A percentile compares a stretch with the other conserved stretches of the same genome.
phyloP scores from a whole-genome alignment of 2,329 filamentous ascomycete genomes.

The Botrytis galanthina region DNA sequence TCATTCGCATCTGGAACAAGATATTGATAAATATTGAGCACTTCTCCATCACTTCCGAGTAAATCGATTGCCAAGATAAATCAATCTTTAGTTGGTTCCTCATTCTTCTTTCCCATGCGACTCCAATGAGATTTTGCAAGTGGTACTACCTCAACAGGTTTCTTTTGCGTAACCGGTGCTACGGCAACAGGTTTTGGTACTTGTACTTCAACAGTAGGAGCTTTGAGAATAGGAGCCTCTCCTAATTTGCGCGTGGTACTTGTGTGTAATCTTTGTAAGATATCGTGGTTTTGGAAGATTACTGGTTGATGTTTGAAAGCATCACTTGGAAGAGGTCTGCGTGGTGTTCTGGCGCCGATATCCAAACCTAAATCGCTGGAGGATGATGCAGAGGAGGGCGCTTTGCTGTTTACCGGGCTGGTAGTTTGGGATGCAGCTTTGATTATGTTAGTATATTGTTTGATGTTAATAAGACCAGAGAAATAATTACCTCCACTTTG shows the following conservation, averaged over 20 bases:
- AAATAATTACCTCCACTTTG: slow-evolving; percentile 34
- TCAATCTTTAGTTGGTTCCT: not conserved
- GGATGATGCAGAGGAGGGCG: slow-evolving; percentile 16
- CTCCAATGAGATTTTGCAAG: not conserved
- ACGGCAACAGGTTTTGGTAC: not conserved
- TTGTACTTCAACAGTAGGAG: not conserved
- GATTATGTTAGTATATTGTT: not conserved
- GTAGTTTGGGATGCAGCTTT: slow-evolving; percentile 29
- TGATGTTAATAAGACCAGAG: not conserved
- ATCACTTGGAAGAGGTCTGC: slow-evolving; percentile 15
- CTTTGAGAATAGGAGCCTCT: slow-evolving; percentile 32
- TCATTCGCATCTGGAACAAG: not conserved
- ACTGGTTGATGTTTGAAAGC: slow-evolving; percentile 29
- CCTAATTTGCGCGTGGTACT: slow-evolving; percentile 38
- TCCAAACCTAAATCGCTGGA: slow-evolving; percentile 31
- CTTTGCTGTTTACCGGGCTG: slow-evolving; percentile 31
- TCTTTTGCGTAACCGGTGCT: not conserved
- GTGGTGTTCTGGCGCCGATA: slow-evolving; percentile 21
- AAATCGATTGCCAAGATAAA: not conserved
- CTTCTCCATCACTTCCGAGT: not conserved
- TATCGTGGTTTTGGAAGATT: slow-evolving; percentile 33
- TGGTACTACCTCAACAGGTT: not conserved
- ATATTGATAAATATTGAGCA: not conserved
- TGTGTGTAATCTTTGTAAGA: slow-evolving; percentile 38
- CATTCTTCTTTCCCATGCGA: not conserved